These are phyloP conservation scores for Suillus lakei DNA, from an alignment of 768 basidiomycete species.

Conservation along the genomic window DNA sequence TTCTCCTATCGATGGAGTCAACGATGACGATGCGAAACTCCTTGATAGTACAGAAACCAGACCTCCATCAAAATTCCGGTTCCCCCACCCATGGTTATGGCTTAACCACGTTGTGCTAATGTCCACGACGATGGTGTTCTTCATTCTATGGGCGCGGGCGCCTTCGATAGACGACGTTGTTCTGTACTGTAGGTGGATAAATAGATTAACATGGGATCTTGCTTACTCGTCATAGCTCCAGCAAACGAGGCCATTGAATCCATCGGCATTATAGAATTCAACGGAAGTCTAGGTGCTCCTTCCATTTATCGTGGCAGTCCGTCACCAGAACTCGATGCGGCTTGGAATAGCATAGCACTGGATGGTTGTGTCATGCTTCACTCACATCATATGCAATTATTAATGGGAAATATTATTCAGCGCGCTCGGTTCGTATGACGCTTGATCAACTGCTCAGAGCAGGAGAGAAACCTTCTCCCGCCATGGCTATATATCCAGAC, in stretches of 20 bases:
- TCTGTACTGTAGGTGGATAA: not conserved
- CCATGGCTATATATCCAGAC: constrained; percentile 11
- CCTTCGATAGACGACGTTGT: not conserved
- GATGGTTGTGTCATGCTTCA: constrained; percentile 5
- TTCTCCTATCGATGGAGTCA: not conserved
- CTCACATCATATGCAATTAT: not conserved
- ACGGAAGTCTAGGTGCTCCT: not conserved
- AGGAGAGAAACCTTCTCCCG: constrained; percentile 7
- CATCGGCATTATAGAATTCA: constrained; percentile 7
- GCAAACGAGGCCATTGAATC: constrained; percentile 17
- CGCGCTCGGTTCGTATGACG: constrained; percentile 9
- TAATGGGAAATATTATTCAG: not conserved
- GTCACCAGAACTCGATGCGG: constrained; percentile 15
- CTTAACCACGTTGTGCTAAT: constrained; percentile 1
- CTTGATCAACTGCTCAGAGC: constrained; percentile 11
- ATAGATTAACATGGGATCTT: not conserved
- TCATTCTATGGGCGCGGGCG: constrained; percentile 10
- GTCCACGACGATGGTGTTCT: constrained; percentile 3
- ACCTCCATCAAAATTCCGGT: not conserved
- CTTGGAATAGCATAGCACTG: constrained; percentile 9
- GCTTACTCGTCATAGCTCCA: constrained; percentile 10
- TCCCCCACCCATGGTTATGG: constrained; percentile 4
- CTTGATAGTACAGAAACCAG: not conserved
- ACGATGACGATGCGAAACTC: not conserved
- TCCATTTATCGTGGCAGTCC: constrained; percentile 13